These are phyloP conservation scores for Pseudozyma sp. DNA, from an alignment of 1,284 basidiomycete genomes.

Conservation along the genomic window DNA sequence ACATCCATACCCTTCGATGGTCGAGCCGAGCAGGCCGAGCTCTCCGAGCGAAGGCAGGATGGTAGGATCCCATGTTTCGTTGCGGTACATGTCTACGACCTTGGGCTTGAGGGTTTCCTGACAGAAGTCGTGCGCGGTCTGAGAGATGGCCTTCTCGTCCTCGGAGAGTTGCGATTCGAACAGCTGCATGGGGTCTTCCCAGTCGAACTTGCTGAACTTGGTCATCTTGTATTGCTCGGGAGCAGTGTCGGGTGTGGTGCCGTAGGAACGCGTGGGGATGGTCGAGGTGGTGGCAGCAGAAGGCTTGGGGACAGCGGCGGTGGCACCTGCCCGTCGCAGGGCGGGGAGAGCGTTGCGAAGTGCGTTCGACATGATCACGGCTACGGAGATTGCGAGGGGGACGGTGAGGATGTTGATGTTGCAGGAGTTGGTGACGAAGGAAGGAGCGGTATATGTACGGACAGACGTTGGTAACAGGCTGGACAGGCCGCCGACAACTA, in stretches of 20 bases:
- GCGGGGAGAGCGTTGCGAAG: constrained; percentile 34
- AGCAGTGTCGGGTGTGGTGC: constrained; percentile 40
- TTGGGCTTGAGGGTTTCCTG: constrained; percentile 86
- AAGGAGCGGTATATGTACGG: constrained; percentile 17
- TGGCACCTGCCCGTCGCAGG: constrained; percentile 25
- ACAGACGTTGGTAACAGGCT: too few species aligned
- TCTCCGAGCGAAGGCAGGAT: constrained; percentile 92
- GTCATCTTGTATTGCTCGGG: constrained; percentile 56
- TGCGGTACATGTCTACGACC: constrained; percentile 86
- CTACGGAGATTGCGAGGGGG: neutral
- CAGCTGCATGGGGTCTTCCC: constrained; percentile 73
- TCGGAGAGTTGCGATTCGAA: constrained; percentile 76
- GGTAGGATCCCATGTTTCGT: constrained; percentile 81
- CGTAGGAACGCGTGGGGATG: constrained; percentile 21
- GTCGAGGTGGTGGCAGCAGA: constrained; percentile 5
- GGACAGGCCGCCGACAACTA: too few species aligned
- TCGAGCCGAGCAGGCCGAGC: constrained; percentile 88
- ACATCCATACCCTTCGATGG: constrained; percentile 92
- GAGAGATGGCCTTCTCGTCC: constrained; percentile 88
- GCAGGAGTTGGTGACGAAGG: neutral
- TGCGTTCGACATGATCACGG: constrained; percentile 39
- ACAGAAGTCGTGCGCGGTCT: constrained; percentile 86
- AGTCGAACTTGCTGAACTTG: constrained; percentile 75
- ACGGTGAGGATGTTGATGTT: neutral
- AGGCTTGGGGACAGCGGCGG: neutral